Base-by-base conservation (phyloP, 2,329 filamentous ascomycete species). In the Ophiostoma sp. region DNA sequence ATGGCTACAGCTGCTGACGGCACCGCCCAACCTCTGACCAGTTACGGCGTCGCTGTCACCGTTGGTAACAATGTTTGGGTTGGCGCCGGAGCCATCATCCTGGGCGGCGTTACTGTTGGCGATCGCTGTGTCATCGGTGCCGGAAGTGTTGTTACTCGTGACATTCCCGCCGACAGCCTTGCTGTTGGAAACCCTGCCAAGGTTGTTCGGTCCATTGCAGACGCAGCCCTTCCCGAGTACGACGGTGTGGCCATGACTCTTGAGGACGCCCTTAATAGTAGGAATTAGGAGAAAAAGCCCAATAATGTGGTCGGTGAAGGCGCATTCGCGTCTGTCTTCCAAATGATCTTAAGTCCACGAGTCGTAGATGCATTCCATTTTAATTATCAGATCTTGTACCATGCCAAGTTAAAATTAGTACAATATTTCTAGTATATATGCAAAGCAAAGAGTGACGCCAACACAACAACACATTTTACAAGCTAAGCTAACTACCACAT, bases 21-120 rank as follows among this genome's bases (percentile, higher is more conserved):
- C 52, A 58, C 52, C 8, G 9, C 52, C 5, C 52, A 58, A 6
- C 27, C 27, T 38, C 18, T 58, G 6, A 58, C 18, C 2, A 58
- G 52, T 27, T 58, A 58, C 52, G 27, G 52, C 11, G 52, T 55
- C 5, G n/a, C 49, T 55, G 49, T 55, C 7, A 55, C 49, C 8
- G 49, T 55, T 11, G 49, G 49, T 18, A 55, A 55, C 49, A 55
- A 55, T 55, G 49, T 55, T 9, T 55, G 49, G 49, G 49, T 55
- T 27, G 49, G 49, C n/a, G 49, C 49, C 49, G 49, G 49, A 8
- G 49, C 49, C 49, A 55, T 27, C 27, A 55, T 55, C n/a, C 49
- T 55, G 18, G 49, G 49, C 11, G 49, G 49, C 11, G n/a, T 55
- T 9, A 55, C 49, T 27, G 49, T 55, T 18, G 49, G 49, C 11